Evolutionary conservation across 1,284 basidiomycete genomes (phyloP), one percentile per base, ranked within the genome.

Genomic region (Irpex lacteus): DNA sequence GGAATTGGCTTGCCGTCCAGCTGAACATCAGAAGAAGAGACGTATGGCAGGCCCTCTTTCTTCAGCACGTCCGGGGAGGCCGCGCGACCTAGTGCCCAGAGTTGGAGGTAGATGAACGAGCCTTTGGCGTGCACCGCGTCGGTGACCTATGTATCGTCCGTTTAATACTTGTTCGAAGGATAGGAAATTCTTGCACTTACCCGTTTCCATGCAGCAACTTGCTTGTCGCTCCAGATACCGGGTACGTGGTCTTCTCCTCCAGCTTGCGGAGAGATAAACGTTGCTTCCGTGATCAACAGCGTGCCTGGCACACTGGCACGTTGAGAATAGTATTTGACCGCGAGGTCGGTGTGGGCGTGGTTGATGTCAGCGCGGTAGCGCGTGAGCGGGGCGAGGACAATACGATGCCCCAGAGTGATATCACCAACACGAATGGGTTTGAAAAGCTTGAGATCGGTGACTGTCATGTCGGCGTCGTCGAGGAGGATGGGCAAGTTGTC

Each of bases 311-410:
- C 71, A 26, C 26, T 26, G 26, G 26, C 26, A 26, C 26, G 26
- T 26, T 26, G 26, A 26, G 26, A 26, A 26, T 85, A 86, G 70
- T 86, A 84, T 50, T 79, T 76, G 19, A 74, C 73, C n/a, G 73
- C 75, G 9, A 78, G 66, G 19, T 26, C 26, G 26, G 75, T 63
- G 7, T 63, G 76, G 11, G 71, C 72, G 54, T 76, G 72, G n/a
- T 66, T 57, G 6, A 60, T 64, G 63, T 73, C 69, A 6, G 78
- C 78, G 36, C 79, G 73, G 67, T 67, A 69, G 59, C 78, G 71
- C 6, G 84, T 85, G 62, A 84, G 69, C 2, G 84, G 84, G 1
- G 82, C 82, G 57, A 85, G 71, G 5, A 80, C 81, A 44, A 85
- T 70, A 9, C 84, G 77, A 66, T 84, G 80, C 56, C 73, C 61